Base-by-base conservation (phyloP, 306 rosid genomes). In the Prunus armeniaca region DNA sequence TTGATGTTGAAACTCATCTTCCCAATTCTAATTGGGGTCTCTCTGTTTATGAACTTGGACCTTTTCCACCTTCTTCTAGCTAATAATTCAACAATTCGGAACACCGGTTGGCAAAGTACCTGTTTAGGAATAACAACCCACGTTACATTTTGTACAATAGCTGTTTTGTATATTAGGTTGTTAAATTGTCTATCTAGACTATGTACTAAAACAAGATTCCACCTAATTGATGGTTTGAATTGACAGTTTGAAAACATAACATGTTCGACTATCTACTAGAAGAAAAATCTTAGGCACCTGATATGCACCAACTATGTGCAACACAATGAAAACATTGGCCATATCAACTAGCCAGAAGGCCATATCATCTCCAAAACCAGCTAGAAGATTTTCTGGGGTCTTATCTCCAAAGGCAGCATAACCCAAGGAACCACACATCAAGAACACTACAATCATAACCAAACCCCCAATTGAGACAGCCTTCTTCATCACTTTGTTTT, bases 401-500 rank as follows among this genome's bases (percentile, higher is more conserved):
- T 76, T 41, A 28, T 88, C 71, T 1, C 96, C 96, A 49, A 88
- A 92, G 12, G 93, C 92, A 13, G 92, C 93, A 77, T 90, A 92
- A 71, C 96, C 96, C 58, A 87, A 83, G 55, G 88, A 32, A 62
- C 88, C 79, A 19, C 82, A 84, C 75, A 76, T 47, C 74, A 88
- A 69, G 81, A 90, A 90, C 27, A 92, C 75, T 30, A 65, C 3
- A 19, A 87, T 60, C 96, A 92, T 92, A 13, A 85, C 76, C 50
- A 85, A 80, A 12, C 86, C 78, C 22, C 87, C 90, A 5, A 87
- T 4, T 5, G 13, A 9, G 57, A 71, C 58, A 17, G 50, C 80
- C 71, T 82, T 90, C 75, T 90, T 92, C 93, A 88, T 92, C 76
- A 88, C 92, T 52, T 87, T 88, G 84, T 81, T 88, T 71, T 90